These are phyloP conservation scores for Colletotrichum lindemuthianum DNA, from an alignment of 2,329 filamentous ascomycete species.

Conservation along the genomic window DNA sequence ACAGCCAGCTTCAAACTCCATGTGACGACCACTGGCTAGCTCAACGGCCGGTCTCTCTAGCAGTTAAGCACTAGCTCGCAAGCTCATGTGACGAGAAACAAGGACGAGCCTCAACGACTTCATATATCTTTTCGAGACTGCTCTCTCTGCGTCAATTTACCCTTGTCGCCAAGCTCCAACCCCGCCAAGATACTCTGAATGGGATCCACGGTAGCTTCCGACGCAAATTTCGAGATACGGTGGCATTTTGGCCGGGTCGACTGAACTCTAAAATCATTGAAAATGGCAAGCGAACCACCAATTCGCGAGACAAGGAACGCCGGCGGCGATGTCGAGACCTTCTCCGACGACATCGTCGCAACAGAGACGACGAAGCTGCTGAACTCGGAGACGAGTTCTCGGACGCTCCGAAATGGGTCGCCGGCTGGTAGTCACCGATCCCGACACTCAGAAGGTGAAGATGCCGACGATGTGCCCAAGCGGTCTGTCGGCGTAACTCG, in stretches of 20 bases:
- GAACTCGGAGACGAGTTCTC: conserved; percentile 32
- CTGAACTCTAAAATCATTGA: not conserved
- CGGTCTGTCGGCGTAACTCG: conserved; percentile 44
- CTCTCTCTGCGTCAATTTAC: not conserved
- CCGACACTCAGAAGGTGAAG: conserved; percentile 27
- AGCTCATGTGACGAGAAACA: conserved; percentile 22
- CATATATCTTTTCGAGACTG: not conserved
- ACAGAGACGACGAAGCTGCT: conserved; percentile 36
- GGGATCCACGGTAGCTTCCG: conserved; percentile 7
- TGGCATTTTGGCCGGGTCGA: conserved; percentile 17
- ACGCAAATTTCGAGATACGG: conserved; percentile 8
- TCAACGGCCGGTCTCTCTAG: not conserved
- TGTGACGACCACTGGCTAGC: conserved; percentile 17
- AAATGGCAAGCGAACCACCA: conserved; percentile 15
- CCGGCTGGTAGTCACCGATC: conserved; percentile 12
- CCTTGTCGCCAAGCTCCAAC: not conserved
- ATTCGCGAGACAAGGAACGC: conserved; percentile 7
- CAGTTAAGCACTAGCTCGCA: conserved; percentile 9
- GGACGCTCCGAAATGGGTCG: conserved; percentile 25
- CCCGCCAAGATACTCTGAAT: conserved; percentile 6
- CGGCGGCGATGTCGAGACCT: not conserved
- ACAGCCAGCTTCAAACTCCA: conserved; percentile 7
- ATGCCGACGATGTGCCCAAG: conserved; percentile 33
- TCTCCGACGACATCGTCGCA: conserved; percentile 18
- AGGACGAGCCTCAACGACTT: not conserved